Conservation (phyloP, 345 rosid genomes). For the Populus alba region DNA sequence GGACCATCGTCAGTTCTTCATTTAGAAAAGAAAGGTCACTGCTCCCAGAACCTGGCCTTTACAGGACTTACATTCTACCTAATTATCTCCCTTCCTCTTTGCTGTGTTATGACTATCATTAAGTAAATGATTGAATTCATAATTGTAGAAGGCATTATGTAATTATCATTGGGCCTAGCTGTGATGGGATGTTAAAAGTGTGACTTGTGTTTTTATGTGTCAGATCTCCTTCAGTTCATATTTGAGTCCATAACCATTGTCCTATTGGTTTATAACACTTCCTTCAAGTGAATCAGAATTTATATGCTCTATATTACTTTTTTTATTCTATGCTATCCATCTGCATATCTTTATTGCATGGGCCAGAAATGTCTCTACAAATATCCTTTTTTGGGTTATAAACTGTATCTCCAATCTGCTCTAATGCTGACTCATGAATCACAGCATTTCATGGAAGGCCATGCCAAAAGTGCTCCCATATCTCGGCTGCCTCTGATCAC, state of each 20-base stretch:
- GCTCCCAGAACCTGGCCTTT: neutral
- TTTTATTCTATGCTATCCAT: neutral
- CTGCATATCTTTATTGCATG: neutral
- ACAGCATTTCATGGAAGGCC: constrained; percentile 99
- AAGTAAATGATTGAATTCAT: neutral
- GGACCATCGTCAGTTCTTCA: neutral
- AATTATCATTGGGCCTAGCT: neutral
- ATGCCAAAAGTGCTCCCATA: constrained; percentile 88
- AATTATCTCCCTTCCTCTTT: neutral
- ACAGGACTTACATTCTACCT: neutral
- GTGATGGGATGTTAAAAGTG: neutral
- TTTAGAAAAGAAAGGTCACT: neutral
- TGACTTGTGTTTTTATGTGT: neutral
- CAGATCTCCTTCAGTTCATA: neutral
- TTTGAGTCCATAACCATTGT: neutral
- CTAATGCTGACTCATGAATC: constrained; percentile 5
- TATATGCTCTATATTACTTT: neutral
- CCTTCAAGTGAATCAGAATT: neutral
- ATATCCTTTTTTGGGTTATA: neutral
- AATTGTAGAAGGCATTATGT: neutral
- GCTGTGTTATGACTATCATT: neutral
- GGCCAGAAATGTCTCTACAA: neutral
- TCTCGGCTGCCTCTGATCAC: constrained; percentile 85
- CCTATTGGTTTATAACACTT: no score
- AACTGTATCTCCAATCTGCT: neutral